Conservation (phyloP, 2,329 filamentous ascomycete species). For the Colletotrichum horii region DNA sequence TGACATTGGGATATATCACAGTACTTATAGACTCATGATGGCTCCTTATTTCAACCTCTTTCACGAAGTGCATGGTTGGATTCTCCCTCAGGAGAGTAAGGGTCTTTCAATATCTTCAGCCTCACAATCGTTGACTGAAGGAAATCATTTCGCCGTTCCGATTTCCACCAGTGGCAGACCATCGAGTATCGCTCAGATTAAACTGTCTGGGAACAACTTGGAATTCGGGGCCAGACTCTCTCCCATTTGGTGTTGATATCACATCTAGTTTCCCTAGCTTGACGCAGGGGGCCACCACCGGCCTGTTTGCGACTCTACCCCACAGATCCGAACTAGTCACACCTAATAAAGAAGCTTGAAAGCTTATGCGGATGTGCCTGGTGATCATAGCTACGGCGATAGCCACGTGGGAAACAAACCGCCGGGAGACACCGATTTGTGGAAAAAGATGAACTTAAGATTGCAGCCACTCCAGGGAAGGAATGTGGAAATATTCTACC, state of each 20-base stretch:
- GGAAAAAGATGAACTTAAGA: neutral
- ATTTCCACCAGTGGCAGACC: neutral
- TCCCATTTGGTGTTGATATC: neutral
- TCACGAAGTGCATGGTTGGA: no score
- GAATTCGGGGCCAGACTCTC: neutral
- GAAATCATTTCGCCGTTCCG: neutral
- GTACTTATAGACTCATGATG: neutral
- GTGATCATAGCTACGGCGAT: neutral
- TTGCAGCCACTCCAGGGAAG: neutral
- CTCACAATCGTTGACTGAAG: neutral
- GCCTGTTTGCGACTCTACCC: neutral
- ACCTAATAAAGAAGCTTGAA: neutral
- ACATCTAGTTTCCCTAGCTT: neutral
- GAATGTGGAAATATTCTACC: neutral
- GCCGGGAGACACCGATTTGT: neutral
- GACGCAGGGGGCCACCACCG: neutral
- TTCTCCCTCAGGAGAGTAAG: neutral
- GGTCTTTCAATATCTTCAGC: neutral
- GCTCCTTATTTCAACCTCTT: neutral
- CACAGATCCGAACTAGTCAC: neutral
- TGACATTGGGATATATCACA: neutral
- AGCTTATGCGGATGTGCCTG: neutral
- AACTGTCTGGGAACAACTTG: neutral
- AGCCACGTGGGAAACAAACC: neutral
- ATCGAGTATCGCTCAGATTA: neutral